Base-by-base conservation (phyloP, 2,329 filamentous ascomycete genomes). In the Penicillium palitans region DNA sequence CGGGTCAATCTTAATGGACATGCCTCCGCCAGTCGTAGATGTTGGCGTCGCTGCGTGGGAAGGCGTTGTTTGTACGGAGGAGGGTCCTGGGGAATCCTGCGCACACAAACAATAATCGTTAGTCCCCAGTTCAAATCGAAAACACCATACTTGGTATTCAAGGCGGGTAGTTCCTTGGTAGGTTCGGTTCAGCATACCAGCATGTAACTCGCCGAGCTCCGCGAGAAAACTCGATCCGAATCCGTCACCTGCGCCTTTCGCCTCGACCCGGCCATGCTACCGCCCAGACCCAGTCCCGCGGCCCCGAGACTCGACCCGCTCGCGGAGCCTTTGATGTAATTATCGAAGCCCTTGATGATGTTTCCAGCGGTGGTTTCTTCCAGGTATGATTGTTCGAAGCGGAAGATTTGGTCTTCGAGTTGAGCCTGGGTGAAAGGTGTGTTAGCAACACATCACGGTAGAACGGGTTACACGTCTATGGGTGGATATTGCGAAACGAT, bases 331-430 rank as follows among this genome's bases (percentile, higher is more conserved):
- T 99, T 99, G 81, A 96, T 96, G 79, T 98, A 99, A 73, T 92
- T 96, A 75, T 99, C 95, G 75, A 99, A 99, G 24, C 95, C 95
- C 49, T 90, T 92, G 74, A 99, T 93, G 72, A 99, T 98, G 79
- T 99, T 99, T 45, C 95, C 95, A 21, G 85, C 84, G 67, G 83
- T 86, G 5, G 92, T 96, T 69, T 91, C 91, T 74, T 98, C 93
- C 52, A 99, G 86, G 74, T 99, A 99, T 19, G 88, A 84, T 58
- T 88, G 86, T 75, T 99, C 95, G 70, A 91, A 89, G 63, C 89
- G 87, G 72, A 84, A 87, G 68, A 99, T 98, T 64, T 85, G 84
- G 50, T 96, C 90, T 79, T 99, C 95, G 58, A 87, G 76, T 66
- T 79, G 74, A 52, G 80, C 75, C 85, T 87, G n/a, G 12, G 15